Conservation (phyloP, 805 yeast species). For the Metschnikowia anglica region DNA sequence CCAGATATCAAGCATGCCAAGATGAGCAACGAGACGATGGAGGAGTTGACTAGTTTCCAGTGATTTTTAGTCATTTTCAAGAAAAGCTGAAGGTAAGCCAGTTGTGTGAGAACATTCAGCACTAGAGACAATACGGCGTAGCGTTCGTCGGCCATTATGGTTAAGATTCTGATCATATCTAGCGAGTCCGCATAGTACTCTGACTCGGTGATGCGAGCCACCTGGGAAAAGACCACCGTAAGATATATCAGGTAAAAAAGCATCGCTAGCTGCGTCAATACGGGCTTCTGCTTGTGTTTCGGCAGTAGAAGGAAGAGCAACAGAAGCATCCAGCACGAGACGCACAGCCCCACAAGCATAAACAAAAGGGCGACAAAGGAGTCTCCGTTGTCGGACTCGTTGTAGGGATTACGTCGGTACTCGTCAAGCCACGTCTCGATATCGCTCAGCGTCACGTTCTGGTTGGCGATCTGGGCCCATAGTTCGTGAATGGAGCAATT, state of each 20-base stretch:
- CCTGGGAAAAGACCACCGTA: constrained; percentile 49
- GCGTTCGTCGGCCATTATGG: constrained; percentile 36
- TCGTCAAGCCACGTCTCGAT: constrained; percentile 16
- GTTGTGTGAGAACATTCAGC: constrained; percentile 44
- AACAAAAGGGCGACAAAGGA: constrained; percentile 48
- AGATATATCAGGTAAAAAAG: constrained; percentile 52
- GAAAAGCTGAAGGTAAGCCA: constrained; percentile 57
- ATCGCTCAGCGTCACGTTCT: constrained; percentile 11
- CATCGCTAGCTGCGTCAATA: constrained; percentile 57
- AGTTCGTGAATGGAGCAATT: constrained; percentile 39
- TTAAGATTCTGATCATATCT: constrained; percentile 46
- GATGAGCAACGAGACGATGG: constrained; percentile 20
- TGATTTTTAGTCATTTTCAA: constrained; percentile 24
- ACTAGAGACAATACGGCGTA: constrained; percentile 43
- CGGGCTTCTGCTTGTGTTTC: constrained; percentile 52
- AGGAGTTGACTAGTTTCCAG: constrained; percentile 29
- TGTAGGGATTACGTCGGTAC: constrained; percentile 24
- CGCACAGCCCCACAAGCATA: constrained; percentile 54
- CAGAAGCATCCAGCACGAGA: constrained; percentile 70
- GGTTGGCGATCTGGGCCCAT: constrained; percentile 34
- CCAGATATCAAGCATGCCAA: constrained; percentile 19
- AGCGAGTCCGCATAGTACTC: constrained; percentile 58
- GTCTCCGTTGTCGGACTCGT: constrained; percentile 38
- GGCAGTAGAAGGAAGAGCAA: constrained; percentile 54
- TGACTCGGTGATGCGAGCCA: constrained; percentile 44